Base-by-base conservation (phyloP, 176 grass and related monocot genomes). In the Triticum monococcum region DNA sequence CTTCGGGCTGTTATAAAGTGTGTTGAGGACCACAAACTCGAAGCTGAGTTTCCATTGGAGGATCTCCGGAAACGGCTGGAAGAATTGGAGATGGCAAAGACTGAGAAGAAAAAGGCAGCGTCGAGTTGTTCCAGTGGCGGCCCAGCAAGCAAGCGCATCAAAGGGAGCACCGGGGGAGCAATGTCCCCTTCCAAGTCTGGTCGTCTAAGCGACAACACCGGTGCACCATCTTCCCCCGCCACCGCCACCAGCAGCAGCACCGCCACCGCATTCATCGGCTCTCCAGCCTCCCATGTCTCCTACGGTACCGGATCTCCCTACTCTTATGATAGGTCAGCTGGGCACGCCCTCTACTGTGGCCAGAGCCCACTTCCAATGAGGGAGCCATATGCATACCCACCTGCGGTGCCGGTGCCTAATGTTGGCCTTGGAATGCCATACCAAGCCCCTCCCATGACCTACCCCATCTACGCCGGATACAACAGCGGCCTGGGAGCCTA, bases 1-100 rank as follows among this genome's bases (percentile, higher is more conserved):
- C 43, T 96, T 3, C 91, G 91, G 3, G 89, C 94, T 68, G 89
- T 90, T 43, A 93, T 96, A 25, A 96, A 96, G 68, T 96, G 94
- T 79, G 89, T 96, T 20, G 91, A 96, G 81, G 94, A 96, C 26
- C 94, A 38, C 89, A 93, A 93, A 45, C 94, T 96, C 0, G 81
- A 96, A 81, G 80, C 91, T 9, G 94, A 96, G 68, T 96, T 96
- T 41, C 94, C 89, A 37, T 59, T 91, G 72, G 81, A 79, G 33
- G 81, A 86, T 68, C 94, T 96, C 52, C 87, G 59, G 31, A 86
- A 88, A 38, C 94, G 81, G 3, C 84, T 96, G 8, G 94, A 93
- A 88, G 88, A 84, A 50, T 63, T 96, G 4, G 94, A 96, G 81
- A 96, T 88, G 89, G 81, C 87, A 66, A 96, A 93, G 57, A 79